phyloP scores from a whole-genome alignment of 768 basidiomycete genomes.

The Mycena pura region DNA sequence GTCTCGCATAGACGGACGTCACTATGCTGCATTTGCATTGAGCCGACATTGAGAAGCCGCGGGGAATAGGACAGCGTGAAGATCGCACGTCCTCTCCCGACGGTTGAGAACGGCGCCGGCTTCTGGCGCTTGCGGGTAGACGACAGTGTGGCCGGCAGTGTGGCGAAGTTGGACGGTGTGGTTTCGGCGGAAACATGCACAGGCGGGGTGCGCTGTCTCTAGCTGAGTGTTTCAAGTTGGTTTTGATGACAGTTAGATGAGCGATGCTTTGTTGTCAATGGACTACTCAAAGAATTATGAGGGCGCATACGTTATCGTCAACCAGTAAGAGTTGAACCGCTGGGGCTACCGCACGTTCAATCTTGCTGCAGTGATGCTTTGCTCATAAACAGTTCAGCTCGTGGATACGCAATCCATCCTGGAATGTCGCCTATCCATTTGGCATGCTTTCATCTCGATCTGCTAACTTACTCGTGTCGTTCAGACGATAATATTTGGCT shows the following conservation, averaged over 20 bases:
- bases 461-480: background rate
- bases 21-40: no score
- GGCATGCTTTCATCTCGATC: no score
- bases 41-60: no score
- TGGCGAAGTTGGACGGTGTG: no score
- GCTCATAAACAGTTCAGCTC: conserved; percentile 27
- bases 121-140: no score
- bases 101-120: no score
- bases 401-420: conserved; percentile 69
- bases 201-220: background rate
- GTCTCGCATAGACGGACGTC: no score
- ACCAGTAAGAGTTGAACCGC: conserved; percentile 55
- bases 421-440: conserved; percentile 61
- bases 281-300: conserved; percentile 62
- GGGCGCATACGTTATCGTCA: conserved; percentile 63
- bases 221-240: background rate
- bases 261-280: conserved; percentile 56
- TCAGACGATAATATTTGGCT: no score
- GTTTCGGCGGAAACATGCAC: no score
- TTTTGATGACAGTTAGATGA: conserved; percentile 20
- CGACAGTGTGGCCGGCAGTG: no score
- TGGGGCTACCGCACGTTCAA: conserved; percentile 55
- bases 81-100: no score
- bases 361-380: background rate
- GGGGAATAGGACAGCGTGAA: no score